Base-by-base conservation (phyloP, 192 early-diverging fungal genomes). In the Haplosporangium gracile region DNA sequence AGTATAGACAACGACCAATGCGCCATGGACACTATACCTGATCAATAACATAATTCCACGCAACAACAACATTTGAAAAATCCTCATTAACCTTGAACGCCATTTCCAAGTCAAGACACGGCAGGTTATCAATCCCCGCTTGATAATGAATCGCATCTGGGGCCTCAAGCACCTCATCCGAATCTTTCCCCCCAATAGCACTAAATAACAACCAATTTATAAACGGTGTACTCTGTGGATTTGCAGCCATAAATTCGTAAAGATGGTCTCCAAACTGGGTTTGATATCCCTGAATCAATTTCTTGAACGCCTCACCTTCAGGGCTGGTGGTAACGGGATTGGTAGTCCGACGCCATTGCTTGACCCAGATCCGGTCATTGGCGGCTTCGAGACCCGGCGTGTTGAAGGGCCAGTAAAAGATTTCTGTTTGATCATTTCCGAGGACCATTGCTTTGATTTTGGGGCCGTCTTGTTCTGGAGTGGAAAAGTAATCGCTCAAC, bases 391-490 rank as follows among this genome's bases (percentile, higher is more conserved):
- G 38, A 20, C 40, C 49, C 8, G 68, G 22, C 1, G 74, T 65
- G 45, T 90, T 79, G 53, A 85, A 82, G 34, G 89, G 86, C 89
- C 86, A 90, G 70, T 90, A 88, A 70, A 90, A 88, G 65, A 90
- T 76, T 72, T 90, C 77, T 11, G 87, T 49, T 39, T 77, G 68
- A 22, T 88, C 83, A 29, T 83, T 83, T 5, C 24, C 57, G 20
- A 78, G 77, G 15, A 83, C 76, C 77, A 83, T 78, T 3, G 70
- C 63, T 42, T 74, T 83, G 45, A 85, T 45, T 47, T 75, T 80
- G 24, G 74, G 70, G 32, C 77, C 73, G 15, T 68, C 72, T 29
- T 82, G 7, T 18, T 75, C 10, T 1, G 82, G 69, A 1, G 53
- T 55, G 2, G 43, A 39, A 22, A 80, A 80, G 39, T 70, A 55